These are phyloP conservation scores for Colletotrichum destructivum DNA, from an alignment of 2,329 filamentous ascomycete genomes.

Conservation along the genomic window DNA sequence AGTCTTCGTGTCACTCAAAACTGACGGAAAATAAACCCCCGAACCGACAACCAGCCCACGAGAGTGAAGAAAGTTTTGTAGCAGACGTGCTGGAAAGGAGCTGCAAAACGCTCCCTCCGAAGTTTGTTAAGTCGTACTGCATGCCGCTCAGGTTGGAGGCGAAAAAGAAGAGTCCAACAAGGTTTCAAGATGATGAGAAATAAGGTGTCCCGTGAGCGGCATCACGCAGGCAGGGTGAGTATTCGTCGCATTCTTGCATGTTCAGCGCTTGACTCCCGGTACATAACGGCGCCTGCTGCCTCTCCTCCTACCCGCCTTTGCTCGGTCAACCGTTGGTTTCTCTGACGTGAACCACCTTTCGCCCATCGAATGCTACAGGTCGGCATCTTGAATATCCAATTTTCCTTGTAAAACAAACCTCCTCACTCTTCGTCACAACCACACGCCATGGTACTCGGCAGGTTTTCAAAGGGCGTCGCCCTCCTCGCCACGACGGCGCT, in stretches of 20 bases:
- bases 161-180: constrained; percentile 11
- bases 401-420: constrained; percentile 3
- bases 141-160: neutral
- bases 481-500: constrained; percentile 1
- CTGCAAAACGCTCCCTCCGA: neutral
- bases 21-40: too few relatives aligned
- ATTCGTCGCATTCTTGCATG: constrained; percentile 33
- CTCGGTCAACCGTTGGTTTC: neutral
- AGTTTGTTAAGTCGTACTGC: neutral
- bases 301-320: neutral
- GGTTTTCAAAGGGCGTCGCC: constrained; percentile 19
- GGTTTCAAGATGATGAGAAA: constrained; percentile 29
- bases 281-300: constrained; percentile 20
- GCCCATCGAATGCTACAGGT: constrained; percentile 10
- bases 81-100: neutral
- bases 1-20: neutral
- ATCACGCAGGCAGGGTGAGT: constrained; percentile 19
- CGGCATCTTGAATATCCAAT: constrained; percentile 12
- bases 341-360: constrained; percentile 23
- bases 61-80: neutral
- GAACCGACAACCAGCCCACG: too few relatives aligned
- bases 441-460: constrained; percentile 21
- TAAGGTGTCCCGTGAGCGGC: constrained; percentile 32
- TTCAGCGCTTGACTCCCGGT: constrained; percentile 18
- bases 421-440: neutral